These are phyloP conservation scores for Wickerhamiella australiensis DNA, from an alignment of 805 yeast species.

Conservation along the genomic window DNA sequence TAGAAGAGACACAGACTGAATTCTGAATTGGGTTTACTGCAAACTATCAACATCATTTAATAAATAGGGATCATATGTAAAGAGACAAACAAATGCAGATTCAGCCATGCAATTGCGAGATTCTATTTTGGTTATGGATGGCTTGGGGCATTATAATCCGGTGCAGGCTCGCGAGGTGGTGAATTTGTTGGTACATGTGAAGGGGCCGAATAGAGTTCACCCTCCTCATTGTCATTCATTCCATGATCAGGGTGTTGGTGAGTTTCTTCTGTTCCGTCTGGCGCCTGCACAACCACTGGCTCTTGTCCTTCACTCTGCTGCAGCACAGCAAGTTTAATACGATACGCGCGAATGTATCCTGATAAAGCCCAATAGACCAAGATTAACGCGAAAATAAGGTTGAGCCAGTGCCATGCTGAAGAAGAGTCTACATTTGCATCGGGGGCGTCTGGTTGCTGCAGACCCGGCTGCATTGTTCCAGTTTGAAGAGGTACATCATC, in stretches of 20 bases:
- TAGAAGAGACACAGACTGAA: neutral
- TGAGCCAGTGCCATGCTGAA: neutral
- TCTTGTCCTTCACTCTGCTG: neutral
- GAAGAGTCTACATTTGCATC: neutral
- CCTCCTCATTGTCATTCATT: neutral
- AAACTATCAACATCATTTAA: conserved; percentile 1
- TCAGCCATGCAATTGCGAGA: no score
- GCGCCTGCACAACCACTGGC: neutral
- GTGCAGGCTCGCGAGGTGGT: neutral
- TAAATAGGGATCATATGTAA: no score
- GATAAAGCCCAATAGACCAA: conserved; percentile 6
- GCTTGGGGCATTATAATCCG: neutral
- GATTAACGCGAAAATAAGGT: neutral
- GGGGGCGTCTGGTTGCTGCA: conserved; percentile 1
- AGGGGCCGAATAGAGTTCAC: conserved; percentile 1
- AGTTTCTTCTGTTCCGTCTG: neutral
- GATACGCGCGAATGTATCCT: conserved; percentile 6
- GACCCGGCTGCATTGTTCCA: conserved; percentile 3
- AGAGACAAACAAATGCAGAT: neutral
- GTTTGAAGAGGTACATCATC: conserved; percentile 27
- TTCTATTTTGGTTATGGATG: no score
- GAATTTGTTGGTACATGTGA: neutral
- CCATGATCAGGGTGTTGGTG: neutral
- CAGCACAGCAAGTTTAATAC: conserved; percentile 6
- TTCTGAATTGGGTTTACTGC: neutral